These are phyloP conservation scores for Zymoseptoria pseudotritici DNA, from an alignment of 2,329 filamentous ascomycete genomes.

Conservation along the genomic window DNA sequence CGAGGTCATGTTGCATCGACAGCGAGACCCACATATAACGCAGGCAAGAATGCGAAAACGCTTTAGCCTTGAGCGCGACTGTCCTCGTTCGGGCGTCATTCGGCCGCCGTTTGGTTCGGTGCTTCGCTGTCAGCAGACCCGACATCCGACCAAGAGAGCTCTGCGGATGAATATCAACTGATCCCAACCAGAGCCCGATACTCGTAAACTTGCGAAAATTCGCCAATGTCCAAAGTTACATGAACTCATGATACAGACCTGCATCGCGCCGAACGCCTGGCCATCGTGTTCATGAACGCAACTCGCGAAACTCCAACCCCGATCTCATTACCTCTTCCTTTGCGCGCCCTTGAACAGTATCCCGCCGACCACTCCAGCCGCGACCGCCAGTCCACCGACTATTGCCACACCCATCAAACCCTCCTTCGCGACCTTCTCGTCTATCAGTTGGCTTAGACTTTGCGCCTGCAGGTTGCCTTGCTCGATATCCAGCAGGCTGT, in stretches of 20 bases:
- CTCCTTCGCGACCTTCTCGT: constrained; percentile 93
- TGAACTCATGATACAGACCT: background rate
- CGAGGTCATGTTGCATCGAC: too few relatives aligned
- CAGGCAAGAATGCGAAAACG: too few relatives aligned
- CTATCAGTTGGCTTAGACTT: constrained; percentile 79
- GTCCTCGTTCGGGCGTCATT: too few relatives aligned
- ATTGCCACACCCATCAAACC: constrained; percentile 92
- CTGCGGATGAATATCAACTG: background rate
- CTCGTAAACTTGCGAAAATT: background rate
- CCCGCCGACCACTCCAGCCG: constrained; percentile 85
- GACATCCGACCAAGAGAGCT: background rate
- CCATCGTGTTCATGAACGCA: background rate
- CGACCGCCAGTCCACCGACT: constrained; percentile 83
- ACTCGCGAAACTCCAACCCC: background rate
- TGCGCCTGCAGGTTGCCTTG: constrained; percentile 83
- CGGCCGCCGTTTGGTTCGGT: too few relatives aligned
- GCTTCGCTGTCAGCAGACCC: too few relatives aligned
- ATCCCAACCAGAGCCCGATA: background rate
- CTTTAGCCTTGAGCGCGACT: too few relatives aligned
- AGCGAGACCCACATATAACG: too few relatives aligned
- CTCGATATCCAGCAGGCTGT: constrained; percentile 83
- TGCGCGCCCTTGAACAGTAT: constrained; percentile 68
- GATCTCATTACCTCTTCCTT: constrained; percentile 21
- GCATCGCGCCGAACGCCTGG: background rate
- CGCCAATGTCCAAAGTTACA: background rate